Evolutionary conservation across 805 yeast species (phyloP).

Genomic region (Pichia phayaonensis): DNA sequence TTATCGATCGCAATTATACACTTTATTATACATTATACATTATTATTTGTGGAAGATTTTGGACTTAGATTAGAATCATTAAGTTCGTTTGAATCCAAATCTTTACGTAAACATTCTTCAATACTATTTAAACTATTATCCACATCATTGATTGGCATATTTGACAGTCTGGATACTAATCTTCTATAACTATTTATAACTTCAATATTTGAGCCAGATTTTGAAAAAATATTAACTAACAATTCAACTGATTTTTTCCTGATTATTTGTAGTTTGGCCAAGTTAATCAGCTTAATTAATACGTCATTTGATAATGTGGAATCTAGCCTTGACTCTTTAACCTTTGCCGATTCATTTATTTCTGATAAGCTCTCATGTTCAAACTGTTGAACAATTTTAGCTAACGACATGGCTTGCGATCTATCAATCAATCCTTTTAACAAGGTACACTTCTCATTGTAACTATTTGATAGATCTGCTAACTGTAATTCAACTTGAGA

Average conservation of each 20-base stretch:
- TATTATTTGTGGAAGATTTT: background rate
- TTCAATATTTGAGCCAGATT: constrained; percentile 38
- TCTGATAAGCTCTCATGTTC: constrained; percentile 24
- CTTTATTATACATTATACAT: background rate
- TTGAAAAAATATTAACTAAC: constrained; percentile 27
- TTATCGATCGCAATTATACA: background rate
- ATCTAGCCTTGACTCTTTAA: constrained; percentile 16
- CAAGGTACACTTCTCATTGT: constrained; percentile 12
- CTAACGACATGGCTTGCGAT: constrained; percentile 39
- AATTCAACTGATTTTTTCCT: constrained; percentile 49
- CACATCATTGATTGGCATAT: constrained; percentile 57
- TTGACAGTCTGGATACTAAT: constrained; percentile 62
- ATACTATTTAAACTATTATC: constrained; percentile 61
- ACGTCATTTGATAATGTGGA: background rate
- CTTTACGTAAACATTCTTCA: constrained; percentile 22
- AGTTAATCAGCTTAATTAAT: constrained; percentile 27
- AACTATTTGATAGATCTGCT: constrained; percentile 10
- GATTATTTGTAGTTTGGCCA: constrained; percentile 47
- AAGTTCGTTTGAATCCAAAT: background rate
- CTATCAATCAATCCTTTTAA: constrained; percentile 30
- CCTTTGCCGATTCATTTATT: constrained; percentile 11
- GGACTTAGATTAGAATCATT: background rate
- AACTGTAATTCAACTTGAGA: constrained; percentile 19
- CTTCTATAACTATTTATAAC: constrained; percentile 62
- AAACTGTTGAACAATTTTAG: constrained; percentile 32